Base-by-base conservation (phyloP, 1,284 basidiomycete genomes). In the Marasmius sp. region DNA sequence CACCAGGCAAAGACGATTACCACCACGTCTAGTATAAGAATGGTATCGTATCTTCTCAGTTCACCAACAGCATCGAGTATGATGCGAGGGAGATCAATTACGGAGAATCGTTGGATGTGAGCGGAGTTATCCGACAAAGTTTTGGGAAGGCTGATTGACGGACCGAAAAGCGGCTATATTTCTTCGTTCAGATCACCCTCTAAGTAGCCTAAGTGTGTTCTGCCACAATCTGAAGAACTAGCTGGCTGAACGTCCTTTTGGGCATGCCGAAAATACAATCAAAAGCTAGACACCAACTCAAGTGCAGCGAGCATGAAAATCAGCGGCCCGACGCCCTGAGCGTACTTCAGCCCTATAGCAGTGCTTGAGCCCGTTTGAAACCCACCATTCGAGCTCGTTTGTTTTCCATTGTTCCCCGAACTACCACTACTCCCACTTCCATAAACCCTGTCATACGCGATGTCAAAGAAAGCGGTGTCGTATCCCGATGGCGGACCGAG, bases 381-480 rank as follows among this genome's bases (percentile, higher is more conserved):
- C 9, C 45, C 45, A 11, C n/a, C 45, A 11, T 6, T 47, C 11
- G 45, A 18, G 45, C 45, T 47, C 8, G 16, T 47, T 16, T 16
- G 16, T 8, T 47, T 47, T 2, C 45, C 45, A 14, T 20, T 20
- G 16, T 47, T 47, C 6, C 14, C 45, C 8, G 11, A 18, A 8
- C 7, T 8, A 47, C 45, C 14, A 14, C 6, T 5, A 5, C 14
- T 6, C 45, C 7, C 8, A n/a, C 16, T 47, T 47, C 85, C 81
- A 70, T 83, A 88, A 49, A 88, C 80, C 51, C 81, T 79, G 57
- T 89, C 79, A 59, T 79, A 85, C 27, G 82, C 80, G 64, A 94
- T 81, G 70, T 93, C 91, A 69, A 92, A 94, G 76, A 89, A 93
- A 1, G 91, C 91, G 58, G 83, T 83, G 70, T 84, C 80, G 75